Evolutionary conservation across 169 alveolate genomes (phyloP).

Genomic region (Cryptosporidium viatorum): DNA sequence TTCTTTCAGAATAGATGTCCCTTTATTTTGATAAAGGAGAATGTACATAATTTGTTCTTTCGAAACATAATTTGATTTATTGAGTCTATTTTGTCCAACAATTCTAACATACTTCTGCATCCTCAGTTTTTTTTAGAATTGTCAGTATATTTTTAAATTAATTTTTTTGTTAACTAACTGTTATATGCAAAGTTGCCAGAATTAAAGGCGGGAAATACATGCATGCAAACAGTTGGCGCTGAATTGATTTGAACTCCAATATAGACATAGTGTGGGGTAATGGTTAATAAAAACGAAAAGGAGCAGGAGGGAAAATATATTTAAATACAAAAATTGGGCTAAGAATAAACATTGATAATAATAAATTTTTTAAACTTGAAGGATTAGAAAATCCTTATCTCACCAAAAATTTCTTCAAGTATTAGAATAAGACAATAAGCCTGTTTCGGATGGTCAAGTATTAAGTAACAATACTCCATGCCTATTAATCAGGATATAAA

Average conservation of each 20-base stretch:
- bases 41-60: not conserved
- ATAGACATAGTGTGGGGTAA: conserved; percentile 74
- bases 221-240: conserved; percentile 56
- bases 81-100: not conserved
- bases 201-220: not conserved
- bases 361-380: not conserved
- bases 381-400: not conserved
- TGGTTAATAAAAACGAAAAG: conserved; percentile 12
- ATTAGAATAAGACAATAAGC: not conserved
- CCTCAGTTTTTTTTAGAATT: too few relatives aligned
- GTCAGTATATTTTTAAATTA: not conserved
- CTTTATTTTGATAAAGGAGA: too few relatives aligned
- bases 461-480: not conserved
- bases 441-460: conserved; percentile 17
- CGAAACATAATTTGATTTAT: too few relatives aligned
- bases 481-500: conserved; percentile 8
- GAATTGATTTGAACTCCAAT: conserved; percentile 35
- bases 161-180: not conserved
- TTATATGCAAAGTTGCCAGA: conserved; percentile 19
- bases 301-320: conserved; percentile 9
- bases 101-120: too few relatives aligned
- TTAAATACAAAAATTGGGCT: not conserved
- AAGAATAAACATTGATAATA: not conserved
- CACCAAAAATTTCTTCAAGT: not conserved
- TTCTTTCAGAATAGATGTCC: not conserved